Evolutionary conservation across 345 rosid species (phyloP).

Genomic region (Populus pruinosa): DNA sequence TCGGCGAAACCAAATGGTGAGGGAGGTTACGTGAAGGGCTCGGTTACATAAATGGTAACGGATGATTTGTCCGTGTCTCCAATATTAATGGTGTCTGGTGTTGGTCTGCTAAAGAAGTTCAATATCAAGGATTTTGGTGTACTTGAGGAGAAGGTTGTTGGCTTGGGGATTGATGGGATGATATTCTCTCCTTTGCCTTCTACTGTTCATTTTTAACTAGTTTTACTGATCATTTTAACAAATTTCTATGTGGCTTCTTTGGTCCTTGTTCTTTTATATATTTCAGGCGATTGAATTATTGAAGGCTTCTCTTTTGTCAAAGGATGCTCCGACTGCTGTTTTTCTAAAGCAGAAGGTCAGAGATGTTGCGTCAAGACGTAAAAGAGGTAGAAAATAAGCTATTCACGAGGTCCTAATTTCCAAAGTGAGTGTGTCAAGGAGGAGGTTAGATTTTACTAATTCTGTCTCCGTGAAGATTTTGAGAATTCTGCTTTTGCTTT

Average conservation of each 20-base stretch:
- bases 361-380: not conserved
- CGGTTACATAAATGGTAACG: conserved; percentile 3
- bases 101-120: conserved; percentile 16
- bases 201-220: not conserved
- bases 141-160: conserved; percentile 7
- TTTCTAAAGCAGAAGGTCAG: not conserved
- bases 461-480: too few relatives aligned
- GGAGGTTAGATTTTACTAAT: too few relatives aligned
- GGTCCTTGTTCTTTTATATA: not conserved
- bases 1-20: too few relatives aligned
- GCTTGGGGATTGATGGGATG: conserved; percentile 21
- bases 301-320: not conserved
- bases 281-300: not conserved
- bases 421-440: not conserved
- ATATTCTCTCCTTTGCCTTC: not conserved
- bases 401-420: not conserved
- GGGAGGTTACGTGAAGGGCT: conserved; percentile 14
- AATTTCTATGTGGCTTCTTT: too few relatives aligned
- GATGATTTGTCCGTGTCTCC: conserved; percentile 16
- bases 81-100: conserved; percentile 6
- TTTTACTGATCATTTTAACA: too few relatives aligned
- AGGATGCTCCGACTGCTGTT: not conserved
- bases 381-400: not conserved
- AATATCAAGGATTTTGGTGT: conserved; percentile 11
- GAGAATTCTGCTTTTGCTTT: not conserved